Evolutionary conservation across 768 basidiomycete genomes (phyloP).

Genomic region (Tricholoma flavovirens): DNA sequence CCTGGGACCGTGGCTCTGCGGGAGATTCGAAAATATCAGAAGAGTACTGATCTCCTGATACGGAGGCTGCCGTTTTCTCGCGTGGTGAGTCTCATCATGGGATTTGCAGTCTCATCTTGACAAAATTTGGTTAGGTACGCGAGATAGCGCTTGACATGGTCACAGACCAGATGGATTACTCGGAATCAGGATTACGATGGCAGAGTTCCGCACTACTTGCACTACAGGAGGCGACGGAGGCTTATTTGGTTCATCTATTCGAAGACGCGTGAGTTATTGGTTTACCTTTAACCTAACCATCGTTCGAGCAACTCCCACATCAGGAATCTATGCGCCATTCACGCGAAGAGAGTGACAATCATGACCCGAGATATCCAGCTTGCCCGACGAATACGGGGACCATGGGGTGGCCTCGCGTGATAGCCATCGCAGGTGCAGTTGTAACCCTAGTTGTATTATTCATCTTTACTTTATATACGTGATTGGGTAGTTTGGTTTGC

Average conservation of each 20-base stretch:
- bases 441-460: conserved; percentile 12
- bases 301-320: conserved; percentile 3
- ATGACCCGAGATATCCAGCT: conserved; percentile 98
- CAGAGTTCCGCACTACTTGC: conserved; percentile 92
- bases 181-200: conserved; percentile 72
- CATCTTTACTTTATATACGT: conserved; percentile 6
- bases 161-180: conserved; percentile 64
- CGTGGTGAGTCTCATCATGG: conserved; percentile 52
- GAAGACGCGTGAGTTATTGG: conserved; percentile 86
- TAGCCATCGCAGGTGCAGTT: conserved; percentile 1
- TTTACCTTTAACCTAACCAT: neutral
- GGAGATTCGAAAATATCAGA: conserved; percentile 94
- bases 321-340: conserved; percentile 94
- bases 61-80: conserved; percentile 90
- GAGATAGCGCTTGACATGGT: conserved; percentile 92
- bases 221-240: conserved; percentile 94
- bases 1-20: conserved; percentile 88
- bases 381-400: conserved; percentile 89
- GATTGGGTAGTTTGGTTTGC: conserved; percentile 8
- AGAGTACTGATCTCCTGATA: conserved; percentile 83
- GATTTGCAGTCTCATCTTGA: neutral
- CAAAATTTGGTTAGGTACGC: conserved; percentile 64
- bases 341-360: conserved; percentile 95
- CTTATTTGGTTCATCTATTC: conserved; percentile 91
- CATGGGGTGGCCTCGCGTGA: conserved; percentile 72